A percentile compares a stretch with the other conserved stretches of the same genome.
phyloP scores from a whole-genome alignment of 148 eudicot genomes.

The Rhododendron ovatum region DNA sequence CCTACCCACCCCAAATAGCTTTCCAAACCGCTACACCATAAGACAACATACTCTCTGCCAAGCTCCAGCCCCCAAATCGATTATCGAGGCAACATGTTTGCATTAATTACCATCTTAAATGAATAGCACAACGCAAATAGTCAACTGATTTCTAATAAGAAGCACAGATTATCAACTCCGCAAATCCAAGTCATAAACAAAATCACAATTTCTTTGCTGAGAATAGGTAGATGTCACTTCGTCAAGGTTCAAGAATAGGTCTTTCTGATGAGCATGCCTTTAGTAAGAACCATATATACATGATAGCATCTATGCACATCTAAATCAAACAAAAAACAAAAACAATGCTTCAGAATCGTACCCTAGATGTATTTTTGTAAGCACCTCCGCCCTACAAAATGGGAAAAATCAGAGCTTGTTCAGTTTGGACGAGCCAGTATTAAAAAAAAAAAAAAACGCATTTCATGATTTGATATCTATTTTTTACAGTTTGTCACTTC shows the following conservation, averaged over 20 bases:
- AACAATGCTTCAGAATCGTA: neutral
- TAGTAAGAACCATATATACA: neutral
- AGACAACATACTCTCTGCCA: neutral
- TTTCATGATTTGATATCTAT: neutral
- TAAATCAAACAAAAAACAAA: neutral
- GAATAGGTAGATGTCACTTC: neutral
- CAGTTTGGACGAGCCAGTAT: neutral
- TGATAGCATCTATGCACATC: neutral
- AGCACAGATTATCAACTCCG: neutral
- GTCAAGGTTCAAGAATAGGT: neutral
- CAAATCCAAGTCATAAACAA: neutral
- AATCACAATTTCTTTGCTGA: neutral
- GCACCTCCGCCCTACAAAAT: constrained; percentile 26
- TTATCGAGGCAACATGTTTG: neutral
- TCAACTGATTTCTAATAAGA: neutral
- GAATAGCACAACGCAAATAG: neutral
- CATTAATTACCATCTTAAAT: neutral
- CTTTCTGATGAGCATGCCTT: neutral
- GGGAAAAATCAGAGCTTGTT: neutral
- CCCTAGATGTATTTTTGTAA: constrained; percentile 20
- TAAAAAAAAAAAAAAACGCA: neutral
- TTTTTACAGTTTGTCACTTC: neutral
- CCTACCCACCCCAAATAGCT: neutral
- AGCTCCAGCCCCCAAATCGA: neutral
- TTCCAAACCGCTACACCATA: neutral